These are phyloP conservation scores for Hysterangium stoloniferum DNA, from an alignment of 768 basidiomycete species.

Conservation along the genomic window DNA sequence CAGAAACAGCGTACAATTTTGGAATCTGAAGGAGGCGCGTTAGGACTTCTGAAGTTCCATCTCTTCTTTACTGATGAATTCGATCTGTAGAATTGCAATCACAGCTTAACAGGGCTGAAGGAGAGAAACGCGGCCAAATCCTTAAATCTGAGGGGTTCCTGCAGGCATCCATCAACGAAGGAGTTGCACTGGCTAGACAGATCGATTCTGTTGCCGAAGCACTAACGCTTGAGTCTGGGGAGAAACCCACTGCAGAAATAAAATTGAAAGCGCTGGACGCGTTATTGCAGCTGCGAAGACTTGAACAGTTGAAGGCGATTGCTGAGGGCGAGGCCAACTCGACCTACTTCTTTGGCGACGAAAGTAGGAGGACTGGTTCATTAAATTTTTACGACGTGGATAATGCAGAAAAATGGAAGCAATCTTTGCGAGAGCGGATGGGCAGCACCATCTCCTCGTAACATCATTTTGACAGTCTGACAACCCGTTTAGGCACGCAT, in stretches of 20 bases:
- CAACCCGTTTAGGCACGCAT: no score
- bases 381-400: conserved; percentile 43
- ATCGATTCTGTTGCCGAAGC: conserved; percentile 38
- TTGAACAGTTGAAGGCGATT: conserved; percentile 47
- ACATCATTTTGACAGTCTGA: no score
- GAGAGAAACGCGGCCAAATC: conserved; percentile 40
- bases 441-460: no score
- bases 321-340: conserved; percentile 41
- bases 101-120: conserved; percentile 49
- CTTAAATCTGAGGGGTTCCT: conserved; percentile 45
- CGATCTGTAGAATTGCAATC: conserved; percentile 29
- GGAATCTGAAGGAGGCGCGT: conserved; percentile 45
- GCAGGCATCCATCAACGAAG: conserved; percentile 38
- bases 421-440: background rate
- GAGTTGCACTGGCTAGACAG: conserved; percentile 40
- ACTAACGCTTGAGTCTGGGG: conserved; percentile 25
- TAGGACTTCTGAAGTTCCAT: background rate
- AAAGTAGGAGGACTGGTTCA: conserved; percentile 26
- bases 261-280: conserved; percentile 33
- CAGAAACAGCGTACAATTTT: conserved; percentile 49
- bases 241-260: conserved; percentile 27
- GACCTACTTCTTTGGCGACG: conserved; percentile 43
- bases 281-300: conserved; percentile 40
- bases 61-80: background rate
- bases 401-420: conserved; percentile 35